A percentile compares a stretch with the other conserved stretches of the same genome.
Evolutionary conservation across 495 filamentous ascomycete species (phyloP).

Genomic region (Neurospora sublineolata): DNA sequence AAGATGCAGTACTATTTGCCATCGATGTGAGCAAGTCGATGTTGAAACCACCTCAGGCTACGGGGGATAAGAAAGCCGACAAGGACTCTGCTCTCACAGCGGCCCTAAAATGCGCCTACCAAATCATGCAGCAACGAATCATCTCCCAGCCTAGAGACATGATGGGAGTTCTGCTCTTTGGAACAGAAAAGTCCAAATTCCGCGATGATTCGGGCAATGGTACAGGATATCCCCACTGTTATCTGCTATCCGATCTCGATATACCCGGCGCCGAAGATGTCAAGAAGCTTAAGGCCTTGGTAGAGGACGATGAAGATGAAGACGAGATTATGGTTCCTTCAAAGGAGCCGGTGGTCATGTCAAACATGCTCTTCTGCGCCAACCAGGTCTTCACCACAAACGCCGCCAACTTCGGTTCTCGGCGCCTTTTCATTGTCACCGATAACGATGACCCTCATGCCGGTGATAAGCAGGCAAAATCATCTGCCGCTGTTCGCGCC

Average conservation of each 20-base stretch:
- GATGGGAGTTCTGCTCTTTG: conserved; percentile 95
- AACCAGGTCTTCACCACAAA: conserved; percentile 96
- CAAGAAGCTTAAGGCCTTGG: conserved; percentile 59
- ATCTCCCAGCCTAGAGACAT: conserved; percentile 94
- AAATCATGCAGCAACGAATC: conserved; percentile 94
- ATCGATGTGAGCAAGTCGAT: conserved; percentile 92
- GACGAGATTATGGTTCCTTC: conserved; percentile 60
- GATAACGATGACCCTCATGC: conserved; percentile 85
- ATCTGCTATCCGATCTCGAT: conserved; percentile 81
- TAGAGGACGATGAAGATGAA: conserved; percentile 60
- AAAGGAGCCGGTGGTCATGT: conserved; percentile 63
- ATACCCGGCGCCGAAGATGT: conserved; percentile 80
- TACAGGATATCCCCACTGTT: conserved; percentile 77
- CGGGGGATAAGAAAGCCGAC: conserved; percentile 59
- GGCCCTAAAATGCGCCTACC: conserved; percentile 87
- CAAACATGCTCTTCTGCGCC: conserved; percentile 84
- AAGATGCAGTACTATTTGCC: conserved; percentile 94
- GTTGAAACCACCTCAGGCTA: conserved; percentile 54
- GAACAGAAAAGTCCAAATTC: conserved; percentile 78
- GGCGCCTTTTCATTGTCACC: conserved; percentile 88
- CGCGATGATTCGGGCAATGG: conserved; percentile 53
- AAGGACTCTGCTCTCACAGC: conserved; percentile 63
- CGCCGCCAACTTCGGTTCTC: conserved; percentile 84
- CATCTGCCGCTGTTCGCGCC: conserved; percentile 71
- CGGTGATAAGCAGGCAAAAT: conserved; percentile 55